Evolutionary conservation across 805 yeast species (phyloP).

Genomic region (Hermanozyma aechmeae): DNA sequence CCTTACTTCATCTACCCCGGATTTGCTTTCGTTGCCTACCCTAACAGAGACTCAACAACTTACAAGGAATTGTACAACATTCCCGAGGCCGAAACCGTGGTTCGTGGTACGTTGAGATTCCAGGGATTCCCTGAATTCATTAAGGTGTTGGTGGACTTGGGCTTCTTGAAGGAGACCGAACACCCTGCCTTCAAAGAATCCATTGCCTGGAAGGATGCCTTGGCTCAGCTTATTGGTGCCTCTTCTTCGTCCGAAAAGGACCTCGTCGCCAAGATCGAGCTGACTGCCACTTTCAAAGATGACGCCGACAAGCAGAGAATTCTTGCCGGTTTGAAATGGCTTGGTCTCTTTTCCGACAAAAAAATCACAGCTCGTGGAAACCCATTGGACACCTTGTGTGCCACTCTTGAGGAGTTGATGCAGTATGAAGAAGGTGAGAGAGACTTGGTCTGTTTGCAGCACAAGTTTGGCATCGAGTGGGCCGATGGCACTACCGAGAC

Average conservation of each 20-base stretch:
- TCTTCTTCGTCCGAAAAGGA: slow-evolving; percentile 61
- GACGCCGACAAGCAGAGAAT: slow-evolving; percentile 81
- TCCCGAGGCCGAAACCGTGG: slow-evolving; percentile 95
- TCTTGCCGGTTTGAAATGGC: slow-evolving; percentile 84
- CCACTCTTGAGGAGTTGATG: slow-evolving; percentile 90
- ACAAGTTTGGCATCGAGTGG: slow-evolving; percentile 96
- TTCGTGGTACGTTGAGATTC: slow-evolving; percentile 95
- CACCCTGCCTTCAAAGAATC: slow-evolving; percentile 47
- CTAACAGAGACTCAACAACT: slow-evolving; percentile 95
- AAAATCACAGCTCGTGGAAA: slow-evolving; percentile 82
- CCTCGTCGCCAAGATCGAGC: slow-evolving; percentile 63
- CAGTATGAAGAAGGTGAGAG: slow-evolving; percentile 94
- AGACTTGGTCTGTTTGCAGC: slow-evolving; percentile 91
- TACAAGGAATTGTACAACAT: slow-evolving; percentile 87
- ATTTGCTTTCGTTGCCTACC: slow-evolving; percentile 88
- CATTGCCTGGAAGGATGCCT: slow-evolving; percentile 83
- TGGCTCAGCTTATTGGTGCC: slow-evolving; percentile 68
- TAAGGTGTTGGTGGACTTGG: slow-evolving; percentile 89
- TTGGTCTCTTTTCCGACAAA: slow-evolving; percentile 78
- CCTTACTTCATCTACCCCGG: slow-evolving; percentile 97
- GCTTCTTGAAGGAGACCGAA: slow-evolving; percentile 77
- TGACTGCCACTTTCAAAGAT: slow-evolving; percentile 72
- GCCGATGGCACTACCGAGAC: slow-evolving; percentile 85
- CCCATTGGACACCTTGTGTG: slow-evolving; percentile 93
- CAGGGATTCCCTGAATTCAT: slow-evolving; percentile 99